Evolutionary conservation across 495 filamentous ascomycete species (phyloP), one percentile per base, ranked within the genome.

Genomic region (Penicillium soppii): DNA sequence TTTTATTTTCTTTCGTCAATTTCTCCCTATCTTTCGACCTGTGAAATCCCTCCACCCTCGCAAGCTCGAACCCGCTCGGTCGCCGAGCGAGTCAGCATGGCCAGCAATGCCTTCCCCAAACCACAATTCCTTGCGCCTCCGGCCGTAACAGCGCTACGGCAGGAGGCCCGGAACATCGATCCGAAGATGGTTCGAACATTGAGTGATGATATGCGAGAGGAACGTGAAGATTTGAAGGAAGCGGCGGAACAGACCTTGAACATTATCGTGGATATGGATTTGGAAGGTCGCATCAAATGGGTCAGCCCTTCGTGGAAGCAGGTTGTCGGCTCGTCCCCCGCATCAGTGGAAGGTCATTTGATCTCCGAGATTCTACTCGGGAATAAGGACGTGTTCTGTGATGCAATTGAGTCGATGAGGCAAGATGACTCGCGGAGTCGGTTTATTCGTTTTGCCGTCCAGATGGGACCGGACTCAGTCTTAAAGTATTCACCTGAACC

Each of bases 281-380:
- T 97, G 40, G 89, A 95, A 58, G 90, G 90, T 40, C 85, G 81
- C 32, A 87, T 98, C 58, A 83, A 89, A 63, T 97, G 95, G 90
- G 92, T 94, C 50, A 97, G 92, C 69, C 88, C 91, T 7, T 95
- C 92, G n/a, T 98, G 94, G 94, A 82, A 82, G 49, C 90, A 96
- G 60, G 88, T 98, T 37, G 85, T 97, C 39, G 94, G 94, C 41
- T 91, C 89, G 4, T 59, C 78, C 35, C 82, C 83, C 15, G 82
- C 87, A 13, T 80, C 86, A 10, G 85, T 97, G 42, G 75, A 87
- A 44, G 88, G 89, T 41, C 87, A 81, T 43, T 72, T 86, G 41
- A 91, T 98, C 53, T 79, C 88, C 25, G 89, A 96, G 30, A 64
- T 97, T 17, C 73, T 97, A 25, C 70, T 95, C 43, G 88, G 86